A percentile compares a stretch with the other conserved stretches of the same genome.
phyloP scores from a whole-genome alignment of 106 monocot species.

The Vanilla planifolia region DNA sequence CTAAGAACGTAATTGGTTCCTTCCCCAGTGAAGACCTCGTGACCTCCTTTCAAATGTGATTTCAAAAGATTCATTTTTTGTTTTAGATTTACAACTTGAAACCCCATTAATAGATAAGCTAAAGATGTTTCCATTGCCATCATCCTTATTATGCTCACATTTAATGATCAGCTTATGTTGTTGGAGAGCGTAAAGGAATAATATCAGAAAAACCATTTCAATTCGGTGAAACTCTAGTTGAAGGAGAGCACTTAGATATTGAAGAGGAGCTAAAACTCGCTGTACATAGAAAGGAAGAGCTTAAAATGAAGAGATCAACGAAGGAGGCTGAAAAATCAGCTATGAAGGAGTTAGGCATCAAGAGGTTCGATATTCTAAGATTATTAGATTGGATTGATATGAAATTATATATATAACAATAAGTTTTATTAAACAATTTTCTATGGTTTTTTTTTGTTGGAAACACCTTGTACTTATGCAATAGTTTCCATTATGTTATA shows the following conservation, averaged over 20 bases:
- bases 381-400: not conserved
- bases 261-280: constrained; percentile 37
- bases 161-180: constrained; percentile 14
- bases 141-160: no score
- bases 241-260: constrained; percentile 30
- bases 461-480: not conserved
- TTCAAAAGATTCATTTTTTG: no score
- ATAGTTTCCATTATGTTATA: not conserved
- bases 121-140: no score
- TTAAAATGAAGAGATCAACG: constrained; percentile 4
- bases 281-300: constrained; percentile 23
- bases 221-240: constrained; percentile 32
- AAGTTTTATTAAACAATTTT: not conserved
- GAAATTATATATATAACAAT: not conserved
- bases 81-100: no score
- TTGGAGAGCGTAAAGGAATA: constrained; percentile 30
- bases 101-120: no score
- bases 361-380: constrained; percentile 18
- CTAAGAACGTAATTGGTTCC: no score
- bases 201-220: constrained; percentile 33
- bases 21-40: no score
- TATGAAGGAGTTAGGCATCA: constrained; percentile 51
- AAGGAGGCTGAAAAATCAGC: constrained; percentile 19
- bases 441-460: not conserved
- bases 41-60: no score